phyloP scores from a whole-genome alignment of 2,329 filamentous ascomycete genomes.

The Tolypocladium endophyticum region DNA sequence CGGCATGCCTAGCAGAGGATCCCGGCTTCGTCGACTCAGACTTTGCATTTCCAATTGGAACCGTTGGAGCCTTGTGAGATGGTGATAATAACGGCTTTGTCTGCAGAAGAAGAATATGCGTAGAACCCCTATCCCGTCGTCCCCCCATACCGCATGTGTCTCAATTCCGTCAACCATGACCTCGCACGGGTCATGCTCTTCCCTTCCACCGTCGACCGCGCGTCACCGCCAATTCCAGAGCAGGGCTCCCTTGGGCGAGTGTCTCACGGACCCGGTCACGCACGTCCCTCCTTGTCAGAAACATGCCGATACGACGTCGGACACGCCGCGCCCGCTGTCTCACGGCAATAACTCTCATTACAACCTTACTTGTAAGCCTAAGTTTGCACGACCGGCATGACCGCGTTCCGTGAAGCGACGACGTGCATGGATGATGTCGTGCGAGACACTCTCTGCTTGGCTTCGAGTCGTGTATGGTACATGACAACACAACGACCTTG shows the following conservation, averaged over 20 bases:
- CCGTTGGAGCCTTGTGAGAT: too few relatives aligned
- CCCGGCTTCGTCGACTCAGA: too few relatives aligned
- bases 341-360: not conserved
- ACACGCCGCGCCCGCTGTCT: not conserved
- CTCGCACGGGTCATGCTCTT: too few relatives aligned
- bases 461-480: not conserved
- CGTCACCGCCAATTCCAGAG: not conserved
- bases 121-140: too few relatives aligned
- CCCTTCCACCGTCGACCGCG: not conserved
- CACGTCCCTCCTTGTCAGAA: not conserved
- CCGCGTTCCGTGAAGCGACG: not conserved
- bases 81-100: too few relatives aligned
- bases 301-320: not conserved
- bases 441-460: not conserved
- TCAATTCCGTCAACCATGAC: too few relatives aligned
- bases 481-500: not conserved
- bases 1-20: too few relatives aligned
- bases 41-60: too few relatives aligned
- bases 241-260: too few relatives aligned
- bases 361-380: slow-evolving; percentile 1
- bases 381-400: not conserved
- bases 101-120: too few relatives aligned
- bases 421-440: not conserved
- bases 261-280: not conserved
- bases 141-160: too few relatives aligned